Evolutionary conservation across 106 monocot species (phyloP).

Genomic region (Hemerocallis citrina): DNA sequence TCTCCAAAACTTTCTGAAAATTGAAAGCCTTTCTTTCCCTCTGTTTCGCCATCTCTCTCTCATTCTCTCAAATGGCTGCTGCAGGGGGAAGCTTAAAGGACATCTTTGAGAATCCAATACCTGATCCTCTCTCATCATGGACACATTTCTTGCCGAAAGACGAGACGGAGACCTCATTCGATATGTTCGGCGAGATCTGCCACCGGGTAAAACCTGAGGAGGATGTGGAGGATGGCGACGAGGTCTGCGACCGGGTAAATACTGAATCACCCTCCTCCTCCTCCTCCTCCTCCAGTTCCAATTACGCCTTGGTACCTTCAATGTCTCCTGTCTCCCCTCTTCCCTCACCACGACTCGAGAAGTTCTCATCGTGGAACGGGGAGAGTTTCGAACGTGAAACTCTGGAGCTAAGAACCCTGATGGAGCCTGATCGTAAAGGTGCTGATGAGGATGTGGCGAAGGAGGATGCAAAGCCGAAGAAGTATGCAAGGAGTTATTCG

Average conservation of each 20-base stretch:
- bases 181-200: slow-evolving; percentile 21
- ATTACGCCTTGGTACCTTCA: no score
- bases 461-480: no score
- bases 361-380: no score
- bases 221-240: no score
- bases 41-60: neutral
- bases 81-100: slow-evolving; percentile 10
- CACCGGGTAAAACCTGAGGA: neutral
- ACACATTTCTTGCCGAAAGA: slow-evolving; percentile 1
- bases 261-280: no score
- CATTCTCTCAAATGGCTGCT: neutral
- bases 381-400: no score
- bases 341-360: neutral
- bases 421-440: no score
- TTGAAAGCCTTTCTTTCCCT: neutral
- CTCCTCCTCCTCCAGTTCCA: no score
- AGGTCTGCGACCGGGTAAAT: no score
- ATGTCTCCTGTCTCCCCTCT: neutral
- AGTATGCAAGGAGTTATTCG: slow-evolving; percentile 13
- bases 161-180: slow-evolving; percentile 10
- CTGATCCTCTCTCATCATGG: slow-evolving; percentile 18
- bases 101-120: slow-evolving; percentile 13
- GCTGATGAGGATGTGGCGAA: no score
- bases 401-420: no score
- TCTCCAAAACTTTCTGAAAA: slow-evolving; percentile 1